These are phyloP conservation scores for Fusarium sp. DNA, from an alignment of 2,329 filamentous ascomycete species.

Conservation along the genomic window DNA sequence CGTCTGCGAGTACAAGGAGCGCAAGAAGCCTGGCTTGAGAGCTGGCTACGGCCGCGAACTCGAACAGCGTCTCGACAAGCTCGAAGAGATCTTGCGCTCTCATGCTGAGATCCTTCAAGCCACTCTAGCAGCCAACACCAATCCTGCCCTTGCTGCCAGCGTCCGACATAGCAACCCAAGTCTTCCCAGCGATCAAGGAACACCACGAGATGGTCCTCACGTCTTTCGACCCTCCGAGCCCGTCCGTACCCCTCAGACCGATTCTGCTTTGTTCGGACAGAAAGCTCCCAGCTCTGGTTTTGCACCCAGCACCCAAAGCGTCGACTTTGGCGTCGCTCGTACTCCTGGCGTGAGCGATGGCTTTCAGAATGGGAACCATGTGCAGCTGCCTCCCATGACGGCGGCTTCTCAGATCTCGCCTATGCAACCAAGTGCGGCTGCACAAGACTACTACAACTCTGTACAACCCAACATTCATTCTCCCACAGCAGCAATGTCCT, in stretches of 20 bases:
- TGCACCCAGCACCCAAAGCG: constrained; percentile 55
- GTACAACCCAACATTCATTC: constrained; percentile 63
- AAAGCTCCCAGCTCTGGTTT: constrained; percentile 63
- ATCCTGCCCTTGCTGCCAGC: constrained; percentile 50
- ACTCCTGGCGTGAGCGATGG: constrained; percentile 61
- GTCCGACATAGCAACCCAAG: constrained; percentile 62
- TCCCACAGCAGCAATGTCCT: constrained; percentile 65
- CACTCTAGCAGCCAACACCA: constrained; percentile 55
- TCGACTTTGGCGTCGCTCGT: constrained; percentile 62
- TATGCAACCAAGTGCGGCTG: constrained; percentile 54
- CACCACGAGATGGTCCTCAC: constrained; percentile 59
- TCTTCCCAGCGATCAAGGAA: constrained; percentile 65
- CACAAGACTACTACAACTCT: constrained; percentile 62
- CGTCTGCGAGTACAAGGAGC: constrained; percentile 74
- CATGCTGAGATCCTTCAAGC: constrained; percentile 75
- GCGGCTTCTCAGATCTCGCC: constrained; percentile 47
- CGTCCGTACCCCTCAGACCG: constrained; percentile 64
- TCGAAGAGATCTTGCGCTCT: constrained; percentile 72
- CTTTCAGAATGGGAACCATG: constrained; percentile 59
- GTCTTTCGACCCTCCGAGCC: constrained; percentile 63
- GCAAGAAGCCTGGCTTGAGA: constrained; percentile 73
- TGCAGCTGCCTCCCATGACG: constrained; percentile 54
- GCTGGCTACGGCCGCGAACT: constrained; percentile 79
- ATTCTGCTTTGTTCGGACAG: constrained; percentile 69
- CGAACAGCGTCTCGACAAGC: constrained; percentile 76